phyloP scores from a whole-genome alignment of 371 early-diverging fungal species.

The Rhizopus microsporus region DNA sequence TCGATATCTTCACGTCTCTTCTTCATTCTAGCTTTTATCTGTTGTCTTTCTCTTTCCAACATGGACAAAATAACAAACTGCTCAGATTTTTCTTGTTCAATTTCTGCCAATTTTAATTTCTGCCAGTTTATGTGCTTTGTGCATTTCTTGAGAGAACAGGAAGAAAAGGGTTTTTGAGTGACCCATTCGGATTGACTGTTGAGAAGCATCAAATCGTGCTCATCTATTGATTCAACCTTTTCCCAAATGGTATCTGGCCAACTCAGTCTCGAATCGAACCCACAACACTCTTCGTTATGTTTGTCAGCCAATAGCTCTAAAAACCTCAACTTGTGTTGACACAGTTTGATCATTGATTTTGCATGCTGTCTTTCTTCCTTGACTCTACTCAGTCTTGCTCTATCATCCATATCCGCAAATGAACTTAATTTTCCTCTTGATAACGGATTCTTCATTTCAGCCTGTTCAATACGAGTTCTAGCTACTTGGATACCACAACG shows the following conservation, averaged over 20 bases:
- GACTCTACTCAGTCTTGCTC: constrained; percentile 25
- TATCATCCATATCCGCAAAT: constrained; percentile 43
- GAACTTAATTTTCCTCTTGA: constrained; percentile 25
- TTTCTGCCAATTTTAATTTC: constrained; percentile 48
- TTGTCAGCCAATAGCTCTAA: constrained; percentile 20
- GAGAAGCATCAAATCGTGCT: constrained; percentile 4
- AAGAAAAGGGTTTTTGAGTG: constrained; percentile 9
- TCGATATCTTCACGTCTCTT: constrained; percentile 38
- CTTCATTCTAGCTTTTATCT: constrained; percentile 45
- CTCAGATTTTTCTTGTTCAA: constrained; percentile 54
- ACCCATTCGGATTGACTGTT: background rate
- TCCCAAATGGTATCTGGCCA: constrained; percentile 51
- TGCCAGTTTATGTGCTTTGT: constrained; percentile 54
- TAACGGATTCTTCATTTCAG: constrained; percentile 39
- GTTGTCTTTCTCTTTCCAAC: constrained; percentile 39
- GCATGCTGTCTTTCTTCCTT: constrained; percentile 29
- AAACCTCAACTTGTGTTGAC: constrained; percentile 20
- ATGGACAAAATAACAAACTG: constrained; percentile 35
- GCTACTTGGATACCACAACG: constrained; percentile 49
- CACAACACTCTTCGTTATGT: constrained; percentile 41
- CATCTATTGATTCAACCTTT: constrained; percentile 16
- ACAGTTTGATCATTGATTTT: constrained; percentile 22
- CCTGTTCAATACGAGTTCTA: constrained; percentile 40
- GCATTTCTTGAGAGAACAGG: constrained; percentile 41
- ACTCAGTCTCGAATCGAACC: constrained; percentile 55